Evolutionary conservation across 352 stramenopile genomes (phyloP).

Genomic region (Phytophthora brassicae): DNA sequence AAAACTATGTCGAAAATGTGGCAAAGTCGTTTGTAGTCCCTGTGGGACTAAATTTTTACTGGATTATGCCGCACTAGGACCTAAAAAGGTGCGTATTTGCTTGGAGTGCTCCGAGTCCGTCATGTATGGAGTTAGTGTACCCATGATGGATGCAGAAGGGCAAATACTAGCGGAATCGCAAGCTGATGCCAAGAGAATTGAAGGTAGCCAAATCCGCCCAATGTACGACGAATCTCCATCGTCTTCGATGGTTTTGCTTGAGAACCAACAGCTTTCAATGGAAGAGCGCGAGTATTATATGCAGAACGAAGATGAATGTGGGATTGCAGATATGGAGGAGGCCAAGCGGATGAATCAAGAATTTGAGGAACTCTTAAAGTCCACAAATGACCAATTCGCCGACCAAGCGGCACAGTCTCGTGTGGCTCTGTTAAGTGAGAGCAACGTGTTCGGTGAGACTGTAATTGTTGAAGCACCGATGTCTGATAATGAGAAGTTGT

Average conservation of each 20-base stretch:
- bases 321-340: constrained; percentile 58
- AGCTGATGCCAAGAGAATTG: constrained; percentile 14
- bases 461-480: constrained; percentile 17
- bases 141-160: constrained; percentile 20
- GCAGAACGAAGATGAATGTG: constrained; percentile 48
- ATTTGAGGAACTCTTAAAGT: constrained; percentile 56
- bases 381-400: constrained; percentile 14
- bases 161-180: constrained; percentile 9
- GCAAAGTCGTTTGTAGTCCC: constrained; percentile 66
- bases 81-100: constrained; percentile 77
- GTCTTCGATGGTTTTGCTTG: constrained; percentile 25
- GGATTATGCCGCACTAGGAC: constrained; percentile 45
- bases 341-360: constrained; percentile 67
- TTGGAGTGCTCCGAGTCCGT: constrained; percentile 57
- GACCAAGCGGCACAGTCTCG: neutral
- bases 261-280: constrained; percentile 38
- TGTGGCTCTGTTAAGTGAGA: constrained; percentile 3
- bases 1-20: constrained; percentile 73
- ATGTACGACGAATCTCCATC: constrained; percentile 51
- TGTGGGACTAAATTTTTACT: constrained; percentile 54
- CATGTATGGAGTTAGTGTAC: constrained; percentile 28
- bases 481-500: constrained; percentile 4
- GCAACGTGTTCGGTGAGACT: constrained; percentile 27
- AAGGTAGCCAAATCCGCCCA: constrained; percentile 25
- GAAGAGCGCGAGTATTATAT: constrained; percentile 67